Evolutionary conservation across 148 eudicot genomes (phyloP).

Genomic region (Rheum nobile): DNA sequence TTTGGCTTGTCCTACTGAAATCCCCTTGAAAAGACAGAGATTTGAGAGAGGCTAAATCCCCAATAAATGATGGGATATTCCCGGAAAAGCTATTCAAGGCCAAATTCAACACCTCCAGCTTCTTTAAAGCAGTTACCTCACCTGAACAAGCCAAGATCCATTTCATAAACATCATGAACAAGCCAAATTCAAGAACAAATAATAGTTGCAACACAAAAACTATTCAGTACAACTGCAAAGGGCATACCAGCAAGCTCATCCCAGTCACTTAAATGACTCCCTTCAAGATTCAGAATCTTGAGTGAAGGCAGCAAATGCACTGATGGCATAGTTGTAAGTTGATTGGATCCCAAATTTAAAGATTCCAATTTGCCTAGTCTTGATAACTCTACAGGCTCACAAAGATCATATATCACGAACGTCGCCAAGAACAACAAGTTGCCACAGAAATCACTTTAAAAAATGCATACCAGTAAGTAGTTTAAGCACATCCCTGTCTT

Average conservation of each 20-base stretch:
- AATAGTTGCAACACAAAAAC: background rate
- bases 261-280: background rate
- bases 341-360: background rate
- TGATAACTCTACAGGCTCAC: too few relatives aligned
- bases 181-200: background rate
- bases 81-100: background rate
- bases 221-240: background rate
- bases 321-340: background rate
- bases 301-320: background rate
- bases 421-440: too few relatives aligned
- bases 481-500: too few relatives aligned
- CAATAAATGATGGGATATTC: background rate
- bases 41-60: background rate
- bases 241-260: conserved; percentile 1
- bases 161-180: background rate
- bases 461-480: too few relatives aligned
- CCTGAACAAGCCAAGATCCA: background rate
- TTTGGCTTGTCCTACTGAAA: background rate
- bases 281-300: background rate
- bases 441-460: too few relatives aligned
- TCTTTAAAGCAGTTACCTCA: background rate
- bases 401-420: too few relatives aligned
- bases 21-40: background rate
- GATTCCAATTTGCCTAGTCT: too few relatives aligned
- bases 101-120: background rate